These are phyloP conservation scores for Penicillium psychrosexuale DNA, from an alignment of 2,329 filamentous ascomycete species.

Conservation along the genomic window DNA sequence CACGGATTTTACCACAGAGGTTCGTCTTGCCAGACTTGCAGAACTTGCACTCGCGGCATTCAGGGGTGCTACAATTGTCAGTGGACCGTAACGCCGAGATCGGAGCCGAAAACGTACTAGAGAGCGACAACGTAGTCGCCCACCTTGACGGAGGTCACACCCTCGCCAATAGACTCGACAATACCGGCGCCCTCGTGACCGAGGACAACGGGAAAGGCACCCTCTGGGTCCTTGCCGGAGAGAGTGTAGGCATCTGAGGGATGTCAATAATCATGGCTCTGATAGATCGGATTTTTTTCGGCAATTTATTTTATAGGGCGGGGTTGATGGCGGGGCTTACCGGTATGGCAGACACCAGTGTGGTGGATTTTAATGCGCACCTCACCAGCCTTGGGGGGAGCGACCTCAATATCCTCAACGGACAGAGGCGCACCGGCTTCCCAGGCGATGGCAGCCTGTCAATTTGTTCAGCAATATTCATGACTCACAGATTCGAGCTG, in stretches of 20 bases:
- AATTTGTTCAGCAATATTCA: not conserved
- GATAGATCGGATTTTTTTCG: not conserved
- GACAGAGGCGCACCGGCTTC: conserved; percentile 85
- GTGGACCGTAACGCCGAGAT: not conserved
- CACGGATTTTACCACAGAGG: conserved; percentile 97
- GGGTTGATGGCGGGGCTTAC: conserved; percentile 48
- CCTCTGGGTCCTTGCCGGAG: conserved; percentile 95
- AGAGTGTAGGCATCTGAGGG: conserved; percentile 81
- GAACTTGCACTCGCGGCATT: conserved; percentile 98
- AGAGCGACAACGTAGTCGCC: conserved; percentile 89
- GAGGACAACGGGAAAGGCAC: conserved; percentile 82
- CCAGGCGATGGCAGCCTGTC: conserved; percentile 89
- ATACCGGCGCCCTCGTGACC: conserved; percentile 90
- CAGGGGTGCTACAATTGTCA: conserved; percentile 69
- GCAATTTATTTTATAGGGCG: not conserved
- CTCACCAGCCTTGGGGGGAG: conserved; percentile 83
- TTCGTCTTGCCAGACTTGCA: conserved; percentile 99
- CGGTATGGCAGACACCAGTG: conserved; percentile 98
- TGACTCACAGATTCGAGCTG: conserved; percentile 15
- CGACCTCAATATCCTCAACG: conserved; percentile 90
- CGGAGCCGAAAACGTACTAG: conserved; percentile 57
- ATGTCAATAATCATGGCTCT: conserved; percentile 3
- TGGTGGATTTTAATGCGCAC: conserved; percentile 96
- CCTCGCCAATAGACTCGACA: conserved; percentile 90
- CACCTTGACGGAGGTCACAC: conserved; percentile 88